Evolutionary conservation across 2,329 filamentous ascomycete species (phyloP), one percentile per base, ranked within the genome.

Genomic region (Venturia oleaginea): DNA sequence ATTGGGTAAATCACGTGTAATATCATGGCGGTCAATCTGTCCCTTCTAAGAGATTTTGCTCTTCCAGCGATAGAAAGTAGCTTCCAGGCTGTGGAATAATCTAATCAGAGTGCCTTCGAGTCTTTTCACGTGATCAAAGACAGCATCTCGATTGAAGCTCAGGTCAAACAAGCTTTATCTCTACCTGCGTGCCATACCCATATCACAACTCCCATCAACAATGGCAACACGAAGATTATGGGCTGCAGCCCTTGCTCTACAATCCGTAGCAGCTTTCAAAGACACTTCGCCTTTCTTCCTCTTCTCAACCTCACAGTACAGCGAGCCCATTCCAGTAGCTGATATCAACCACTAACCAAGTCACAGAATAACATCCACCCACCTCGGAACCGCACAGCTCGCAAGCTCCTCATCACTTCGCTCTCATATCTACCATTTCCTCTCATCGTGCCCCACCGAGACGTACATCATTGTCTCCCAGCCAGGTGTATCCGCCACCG

Each of bases 271-370:
- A 67, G 92, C 91, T 32, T 94, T 96, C 75, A 86, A 85, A 67
- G 88, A 96, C 76, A 91, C 92, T 2, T 92, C 91, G 64, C 93
- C 94, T 22, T 94, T 96, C 76, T 84, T 96, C 73, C 79, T 97
- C 69, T 88, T 95, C 75, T 97, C 93, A 38, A 93, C 88, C 57
- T 84, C 88, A 67, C 80, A 87, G 92, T 96, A 87, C 71, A 34
- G 27, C 51, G 27, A 57, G 13, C 5, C 30, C 17, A n/a, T 19
- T 87, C 63, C 46, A 17, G 51, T 4, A 4, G 13, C 15, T 32
- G 30, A 11, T n/a, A 30, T 19, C 51, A 32, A 32, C 19, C 30
- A 57, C 51, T 57, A 30, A 57, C 51, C 51, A 57, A 7, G 30
- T 34, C 30, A n/a, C 51, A 57, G 51, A n/a, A 57, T 34, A 37